Evolutionary conservation across 2,329 filamentous ascomycete species (phyloP), one percentile per base, ranked within the genome.

Genomic region (Chaetomium sp.): DNA sequence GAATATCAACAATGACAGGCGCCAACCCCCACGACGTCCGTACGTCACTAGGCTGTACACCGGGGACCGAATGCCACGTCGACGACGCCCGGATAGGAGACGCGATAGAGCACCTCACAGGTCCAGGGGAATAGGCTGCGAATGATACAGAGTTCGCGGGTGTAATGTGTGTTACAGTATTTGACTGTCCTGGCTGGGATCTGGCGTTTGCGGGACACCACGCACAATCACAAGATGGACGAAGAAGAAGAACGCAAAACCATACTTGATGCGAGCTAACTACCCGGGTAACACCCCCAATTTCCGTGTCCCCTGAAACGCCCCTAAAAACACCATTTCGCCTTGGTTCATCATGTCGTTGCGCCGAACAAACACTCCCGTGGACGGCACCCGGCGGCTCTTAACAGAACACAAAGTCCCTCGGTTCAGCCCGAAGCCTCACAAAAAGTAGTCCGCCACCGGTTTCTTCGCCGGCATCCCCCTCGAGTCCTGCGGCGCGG

Each of bases 401-500:
- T 27, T 6, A 6, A 34, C 43, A 45, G 19, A 34, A 10, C 14
- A 27, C 19, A 27, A 27, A 27, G 19, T 27, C 19, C 19, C 3
- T 27, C 19, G 19, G 19, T 3, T 27, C 19, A 3, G 19, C 33
- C 10, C 47, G 11, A 14, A 12, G 2, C 47, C 42, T 71, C 70
- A 85, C 72, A 99, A 76, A 72, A 99, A 99, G 76, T 97, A 99
- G 74, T 97, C 92, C 11, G 91, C 91, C 52, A 96, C 90, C 3
- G 94, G 94, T 73, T 97, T 97, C 81, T 99, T 99, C 3, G 94
- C 94, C 57, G 94, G 94, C 94, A 99, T 99, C 4, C 94, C 94
- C 65, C 94, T 81, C 1, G 88, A 91, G 71, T 97, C 94, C 74
- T 99, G 94, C 52, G 94, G 91, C 53, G 94, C 94, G 0, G 94